Conservation (phyloP, 2,329 filamentous ascomycete genomes). For the Pseudogymnoascus verrucosus region DNA sequence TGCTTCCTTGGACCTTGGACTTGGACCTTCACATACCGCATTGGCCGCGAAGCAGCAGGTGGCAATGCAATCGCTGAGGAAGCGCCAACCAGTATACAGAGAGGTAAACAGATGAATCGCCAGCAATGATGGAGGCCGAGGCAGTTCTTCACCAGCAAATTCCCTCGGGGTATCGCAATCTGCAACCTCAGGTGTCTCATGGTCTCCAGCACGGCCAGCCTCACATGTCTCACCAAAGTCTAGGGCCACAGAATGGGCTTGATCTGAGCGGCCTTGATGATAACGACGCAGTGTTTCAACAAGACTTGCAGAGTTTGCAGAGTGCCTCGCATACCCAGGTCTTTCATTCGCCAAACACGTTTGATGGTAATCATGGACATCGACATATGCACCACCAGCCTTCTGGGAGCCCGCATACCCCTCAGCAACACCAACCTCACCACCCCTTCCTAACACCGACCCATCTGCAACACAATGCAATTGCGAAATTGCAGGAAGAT, state of each 20-base stretch:
- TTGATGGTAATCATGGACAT: constrained; percentile 28
- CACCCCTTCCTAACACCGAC: constrained; percentile 38
- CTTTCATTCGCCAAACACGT: constrained; percentile 28
- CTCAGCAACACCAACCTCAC: constrained; percentile 30
- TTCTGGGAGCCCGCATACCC: constrained; percentile 28
- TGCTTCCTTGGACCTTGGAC: background rate
- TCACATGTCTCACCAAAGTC: constrained; percentile 21
- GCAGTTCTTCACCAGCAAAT: constrained; percentile 19
- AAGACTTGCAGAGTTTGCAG: constrained; percentile 30
- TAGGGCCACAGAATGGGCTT: constrained; percentile 31
- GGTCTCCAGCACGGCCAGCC: constrained; percentile 26
- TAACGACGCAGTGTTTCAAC: constrained; percentile 32
- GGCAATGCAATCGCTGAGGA: constrained; percentile 3
- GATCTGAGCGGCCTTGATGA: constrained; percentile 35
- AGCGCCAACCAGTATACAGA: constrained; percentile 4
- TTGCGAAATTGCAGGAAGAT: constrained; percentile 30
- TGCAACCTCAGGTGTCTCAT: constrained; percentile 27
- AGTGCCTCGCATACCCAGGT: constrained; percentile 27
- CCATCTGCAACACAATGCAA: constrained; percentile 27
- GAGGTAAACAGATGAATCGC: background rate
- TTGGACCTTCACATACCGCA: background rate
- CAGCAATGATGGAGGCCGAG: constrained; percentile 1
- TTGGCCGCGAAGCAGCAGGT: background rate
- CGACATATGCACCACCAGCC: constrained; percentile 24
- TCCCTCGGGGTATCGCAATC: constrained; percentile 21